These are phyloP conservation scores for Beverwykella pulmonaria DNA, from an alignment of 495 filamentous ascomycete species.

Conservation along the genomic window DNA sequence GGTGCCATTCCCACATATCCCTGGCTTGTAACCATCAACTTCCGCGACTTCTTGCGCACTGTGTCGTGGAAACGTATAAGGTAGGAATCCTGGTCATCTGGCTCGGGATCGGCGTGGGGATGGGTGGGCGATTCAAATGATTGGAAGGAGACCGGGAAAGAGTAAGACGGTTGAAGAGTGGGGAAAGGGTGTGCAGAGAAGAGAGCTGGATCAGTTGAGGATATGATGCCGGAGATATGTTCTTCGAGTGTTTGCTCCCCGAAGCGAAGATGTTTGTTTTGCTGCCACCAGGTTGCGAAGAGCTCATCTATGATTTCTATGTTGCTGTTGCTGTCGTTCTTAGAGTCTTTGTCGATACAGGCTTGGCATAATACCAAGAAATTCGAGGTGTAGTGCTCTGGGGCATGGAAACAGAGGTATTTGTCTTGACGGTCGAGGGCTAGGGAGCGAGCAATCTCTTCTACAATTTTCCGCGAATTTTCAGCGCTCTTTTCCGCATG, in stretches of 20 bases:
- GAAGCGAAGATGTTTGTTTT: neutral
- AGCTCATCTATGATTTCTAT: neutral
- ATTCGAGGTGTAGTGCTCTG: constrained; percentile 4
- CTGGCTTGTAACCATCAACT: constrained; percentile 11
- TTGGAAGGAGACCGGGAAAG: neutral
- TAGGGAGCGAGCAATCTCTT: constrained; percentile 9
- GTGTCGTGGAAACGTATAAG: constrained; percentile 19
- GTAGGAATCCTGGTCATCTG: constrained; percentile 4
- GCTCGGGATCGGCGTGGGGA: neutral
- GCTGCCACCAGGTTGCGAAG: neutral
- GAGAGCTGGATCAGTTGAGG: neutral
- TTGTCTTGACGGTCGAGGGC: constrained; percentile 21
- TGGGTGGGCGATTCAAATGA: neutral
- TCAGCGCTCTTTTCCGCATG: neutral
- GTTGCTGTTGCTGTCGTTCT: neutral
- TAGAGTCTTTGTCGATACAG: neutral
- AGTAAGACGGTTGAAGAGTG: neutral
- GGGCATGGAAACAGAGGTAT: constrained; percentile 13
- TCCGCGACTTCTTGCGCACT: constrained; percentile 17
- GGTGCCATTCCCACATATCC: constrained; percentile 24
- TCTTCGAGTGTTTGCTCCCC: neutral
- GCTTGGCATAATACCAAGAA: constrained; percentile 8
- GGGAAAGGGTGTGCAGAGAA: neutral
- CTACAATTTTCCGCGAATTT: neutral
- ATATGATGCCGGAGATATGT: neutral